Base-by-base conservation (phyloP, 108 stramenopile genomes). In the Skeletonema costatum region DNA sequence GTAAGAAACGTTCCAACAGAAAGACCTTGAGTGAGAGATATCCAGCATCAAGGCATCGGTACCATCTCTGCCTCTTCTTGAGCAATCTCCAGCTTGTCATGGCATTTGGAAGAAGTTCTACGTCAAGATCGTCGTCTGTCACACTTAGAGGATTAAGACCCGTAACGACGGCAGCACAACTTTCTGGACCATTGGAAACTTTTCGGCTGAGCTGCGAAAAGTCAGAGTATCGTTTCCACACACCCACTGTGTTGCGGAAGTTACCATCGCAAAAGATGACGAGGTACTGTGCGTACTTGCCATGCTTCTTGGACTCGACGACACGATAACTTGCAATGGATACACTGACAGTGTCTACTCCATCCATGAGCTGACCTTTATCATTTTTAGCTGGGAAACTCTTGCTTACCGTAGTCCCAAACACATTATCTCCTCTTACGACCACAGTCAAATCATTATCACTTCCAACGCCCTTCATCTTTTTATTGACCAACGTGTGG, bases 21-120 rank as follows among this genome's bases (percentile, higher is more conserved):
- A 98, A 98, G n/a, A 92, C 94, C 82, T 98, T 98, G 53, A 98
- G 88, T 9, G 87, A 82, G 16, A 98, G 82, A 73, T 98, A 98
- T 19, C 96, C 96, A 35, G 92, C 86, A 77, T 98, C 98, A 48
- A 97, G 83, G 63, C 98, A 97, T 17, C 97, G 81, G 80, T 87
- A 98, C 98, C 97, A 97, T 2, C 95, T 82, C 74, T 97, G 90
- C 31, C 96, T 86, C 53, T 95, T 94, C 62, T 96, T 89, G 16
- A 98, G 70, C 25, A 97, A 75, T 48, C 83, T 81, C 98, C 93
- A 95, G 67, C 90, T 91, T 9, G 90, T 95, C 75, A 91, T 91
- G 16, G 93, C 93, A 81, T 95, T 95, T 30, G 93, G 93, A 21
- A 95, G 70, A 66, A 80, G 67, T 44, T 83, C 82, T 11, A 85